phyloP scores from a whole-genome alignment of 495 filamentous ascomycete genomes.

The Xylaria venustula region DNA sequence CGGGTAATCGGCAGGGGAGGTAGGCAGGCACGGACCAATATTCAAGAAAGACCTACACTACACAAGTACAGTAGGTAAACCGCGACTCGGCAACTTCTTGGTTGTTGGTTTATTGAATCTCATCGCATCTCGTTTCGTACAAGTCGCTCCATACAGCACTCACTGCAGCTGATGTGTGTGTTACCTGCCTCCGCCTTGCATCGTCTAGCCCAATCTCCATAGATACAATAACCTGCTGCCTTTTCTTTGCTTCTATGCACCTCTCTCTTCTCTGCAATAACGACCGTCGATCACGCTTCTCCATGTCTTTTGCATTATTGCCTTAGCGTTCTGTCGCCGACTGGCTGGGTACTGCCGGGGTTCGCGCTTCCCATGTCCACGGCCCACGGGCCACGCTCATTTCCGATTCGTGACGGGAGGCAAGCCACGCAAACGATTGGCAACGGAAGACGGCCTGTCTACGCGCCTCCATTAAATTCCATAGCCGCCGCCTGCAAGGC shows the following conservation, averaged over 20 bases:
- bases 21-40: neutral
- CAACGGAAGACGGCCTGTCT: neutral
- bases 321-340: too few relatives aligned
- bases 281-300: neutral
- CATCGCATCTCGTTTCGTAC: slow-evolving; percentile 7
- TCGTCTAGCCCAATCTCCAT: neutral
- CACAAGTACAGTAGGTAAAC: neutral
- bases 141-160: slow-evolving; percentile 4
- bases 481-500: slow-evolving; percentile 8
- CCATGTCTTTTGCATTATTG: neutral
- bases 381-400: neutral
- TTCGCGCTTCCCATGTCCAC: neutral
- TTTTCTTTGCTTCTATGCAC: neutral
- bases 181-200: neutral
- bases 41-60: neutral
- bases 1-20: neutral
- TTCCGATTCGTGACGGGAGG: slow-evolving; percentile 5
- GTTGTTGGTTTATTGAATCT: neutral
- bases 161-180: neutral
- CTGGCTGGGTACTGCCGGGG: too few relatives aligned
- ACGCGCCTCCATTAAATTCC: slow-evolving; percentile 6
- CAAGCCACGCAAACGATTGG: neutral
- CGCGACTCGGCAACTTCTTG: slow-evolving; percentile 6
- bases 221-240: neutral
- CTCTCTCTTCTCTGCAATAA: neutral